These are phyloP conservation scores for Mortierella sp. DNA, from an alignment of 371 early-diverging fungal genomes.

Conservation along the genomic window DNA sequence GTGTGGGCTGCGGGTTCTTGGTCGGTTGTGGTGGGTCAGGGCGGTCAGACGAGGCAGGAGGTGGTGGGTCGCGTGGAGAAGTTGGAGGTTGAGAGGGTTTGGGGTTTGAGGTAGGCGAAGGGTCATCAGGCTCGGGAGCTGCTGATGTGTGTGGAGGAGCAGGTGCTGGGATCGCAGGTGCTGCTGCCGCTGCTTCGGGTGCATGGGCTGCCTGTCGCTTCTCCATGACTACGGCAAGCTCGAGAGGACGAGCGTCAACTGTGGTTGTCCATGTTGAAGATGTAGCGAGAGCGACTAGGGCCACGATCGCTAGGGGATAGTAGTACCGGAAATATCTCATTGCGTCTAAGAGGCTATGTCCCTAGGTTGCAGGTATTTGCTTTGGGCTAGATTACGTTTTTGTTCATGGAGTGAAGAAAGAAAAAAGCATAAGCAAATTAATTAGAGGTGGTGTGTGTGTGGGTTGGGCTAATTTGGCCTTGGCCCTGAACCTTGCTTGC, in stretches of 20 bases:
- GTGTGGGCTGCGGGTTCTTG: background rate
- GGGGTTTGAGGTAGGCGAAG: background rate
- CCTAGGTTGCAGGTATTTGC: background rate
- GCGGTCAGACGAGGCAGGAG: background rate
- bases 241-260: slow-evolving; percentile 14
- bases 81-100: background rate
- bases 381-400: background rate
- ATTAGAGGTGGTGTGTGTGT: background rate
- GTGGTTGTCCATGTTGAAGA: slow-evolving; percentile 10
- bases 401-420: background rate
- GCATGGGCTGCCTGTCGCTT: background rate
- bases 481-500: slow-evolving; percentile 1
- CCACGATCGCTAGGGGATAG: slow-evolving; percentile 18
- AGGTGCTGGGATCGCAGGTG: background rate
- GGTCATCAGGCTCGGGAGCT: background rate
- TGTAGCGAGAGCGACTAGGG: slow-evolving; percentile 17
- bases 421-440: background rate
- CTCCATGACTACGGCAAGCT: background rate
- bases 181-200: background rate
- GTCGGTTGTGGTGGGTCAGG: background rate
- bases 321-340: slow-evolving; percentile 15
- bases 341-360: background rate
- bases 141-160: background rate
- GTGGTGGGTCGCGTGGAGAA: background rate
- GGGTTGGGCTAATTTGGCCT: background rate